These are phyloP conservation scores for Mucor saturninus DNA, from an alignment of 371 early-diverging fungal genomes.

Conservation along the genomic window DNA sequence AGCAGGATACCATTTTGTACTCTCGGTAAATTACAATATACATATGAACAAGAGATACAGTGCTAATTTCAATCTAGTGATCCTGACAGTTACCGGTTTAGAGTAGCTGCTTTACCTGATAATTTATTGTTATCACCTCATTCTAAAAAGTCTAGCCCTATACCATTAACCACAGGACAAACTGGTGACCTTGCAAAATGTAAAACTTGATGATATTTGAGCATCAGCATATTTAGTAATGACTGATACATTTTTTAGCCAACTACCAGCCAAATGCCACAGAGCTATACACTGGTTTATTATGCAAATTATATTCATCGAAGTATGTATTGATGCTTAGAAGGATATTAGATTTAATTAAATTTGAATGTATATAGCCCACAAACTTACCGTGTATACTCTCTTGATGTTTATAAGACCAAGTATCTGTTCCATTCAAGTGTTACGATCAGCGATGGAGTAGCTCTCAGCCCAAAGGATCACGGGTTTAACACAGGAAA, in stretches of 20 bases:
- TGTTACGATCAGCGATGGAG: conserved; percentile 35
- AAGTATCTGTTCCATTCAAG: conserved; percentile 25
- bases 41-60: not conserved
- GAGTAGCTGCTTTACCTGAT: conserved; percentile 33
- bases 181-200: conserved; percentile 33
- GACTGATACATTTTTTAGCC: conserved; percentile 6
- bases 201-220: not conserved
- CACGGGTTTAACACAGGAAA: not conserved
- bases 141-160: conserved; percentile 23
- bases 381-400: conserved; percentile 36
- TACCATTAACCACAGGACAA: conserved; percentile 6
- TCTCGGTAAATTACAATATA: conserved; percentile 32
- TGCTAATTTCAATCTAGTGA: conserved; percentile 28
- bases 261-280: conserved; percentile 35
- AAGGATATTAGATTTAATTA: too few species aligned
- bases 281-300: conserved; percentile 23
- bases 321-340: conserved; percentile 18
- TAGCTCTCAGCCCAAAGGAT: not conserved
- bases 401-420: conserved; percentile 42
- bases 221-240: not conserved
- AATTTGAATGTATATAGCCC: conserved; percentile 15
- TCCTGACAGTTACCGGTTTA: conserved; percentile 48
- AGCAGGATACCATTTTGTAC: conserved; percentile 38
- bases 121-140: conserved; percentile 34
- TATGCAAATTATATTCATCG: conserved; percentile 39